phyloP scores from a whole-genome alignment of 1,139 yeast genomes.

The Yamadazyma jaroonii region DNA sequence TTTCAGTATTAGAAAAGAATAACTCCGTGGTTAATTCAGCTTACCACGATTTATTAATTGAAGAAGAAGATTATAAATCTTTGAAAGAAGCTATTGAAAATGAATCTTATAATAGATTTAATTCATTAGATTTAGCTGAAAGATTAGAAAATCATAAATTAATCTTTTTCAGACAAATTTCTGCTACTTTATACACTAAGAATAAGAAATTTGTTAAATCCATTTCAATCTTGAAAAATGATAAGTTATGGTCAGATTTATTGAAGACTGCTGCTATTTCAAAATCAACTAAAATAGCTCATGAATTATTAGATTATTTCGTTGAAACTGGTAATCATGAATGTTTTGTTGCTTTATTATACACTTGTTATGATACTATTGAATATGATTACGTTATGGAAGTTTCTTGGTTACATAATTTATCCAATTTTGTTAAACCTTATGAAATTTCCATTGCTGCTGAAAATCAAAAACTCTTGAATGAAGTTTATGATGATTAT shows the following conservation, averaged over 20 bases:
- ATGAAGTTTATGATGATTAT: constrained; percentile 67
- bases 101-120: constrained; percentile 81
- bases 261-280: constrained; percentile 91
- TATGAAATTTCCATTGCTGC: constrained; percentile 79
- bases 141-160: constrained; percentile 89
- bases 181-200: constrained; percentile 90
- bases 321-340: constrained; percentile 97
- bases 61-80: constrained; percentile 93
- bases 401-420: constrained; percentile 84
- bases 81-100: constrained; percentile 80
- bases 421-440: constrained; percentile 81
- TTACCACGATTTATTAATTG: constrained; percentile 90
- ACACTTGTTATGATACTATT: constrained; percentile 78
- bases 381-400: constrained; percentile 84
- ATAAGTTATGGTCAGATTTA: constrained; percentile 93
- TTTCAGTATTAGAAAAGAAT: constrained; percentile 87
- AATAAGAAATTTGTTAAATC: constrained; percentile 93
- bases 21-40: constrained; percentile 91
- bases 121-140: constrained; percentile 87
- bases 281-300: constrained; percentile 75
- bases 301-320: constrained; percentile 84
- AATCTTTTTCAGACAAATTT: constrained; percentile 92
- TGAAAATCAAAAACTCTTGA: constrained; percentile 69
- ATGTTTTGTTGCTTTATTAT: constrained; percentile 88
- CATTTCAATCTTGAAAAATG: constrained; percentile 82